Percentiles rank a stretch among this genome's conserved stretches.
These are phyloP conservation scores for Melocanna baccifera DNA, from an alignment of 176 grass and related monocot genomes.

Conservation along the genomic window DNA sequence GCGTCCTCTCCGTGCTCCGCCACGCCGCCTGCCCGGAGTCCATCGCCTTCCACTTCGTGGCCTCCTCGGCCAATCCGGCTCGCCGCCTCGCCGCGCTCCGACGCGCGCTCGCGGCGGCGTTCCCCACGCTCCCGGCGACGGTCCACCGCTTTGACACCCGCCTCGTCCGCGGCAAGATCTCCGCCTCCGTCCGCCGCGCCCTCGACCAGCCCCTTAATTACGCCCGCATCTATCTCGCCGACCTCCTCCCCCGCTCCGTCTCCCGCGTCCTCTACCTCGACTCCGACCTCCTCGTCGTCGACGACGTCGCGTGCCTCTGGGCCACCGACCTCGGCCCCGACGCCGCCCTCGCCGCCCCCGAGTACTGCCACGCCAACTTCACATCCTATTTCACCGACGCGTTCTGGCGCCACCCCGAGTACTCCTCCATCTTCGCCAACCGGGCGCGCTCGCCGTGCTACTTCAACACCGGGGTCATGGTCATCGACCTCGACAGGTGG, in stretches of 20 bases:
- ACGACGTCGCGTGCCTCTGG: conserved; percentile 89
- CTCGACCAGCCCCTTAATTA: conserved; percentile 99
- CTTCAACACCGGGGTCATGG: conserved; percentile 99
- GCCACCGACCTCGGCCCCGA: conserved; percentile 65
- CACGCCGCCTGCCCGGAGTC: conserved; percentile 95
- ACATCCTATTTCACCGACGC: conserved; percentile 90
- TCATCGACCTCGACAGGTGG: conserved; percentile 88
- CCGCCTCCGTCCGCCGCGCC: conserved; percentile 84
- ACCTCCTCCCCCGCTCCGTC: conserved; percentile 67
- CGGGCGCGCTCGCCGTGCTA: conserved; percentile 68
- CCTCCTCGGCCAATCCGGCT: conserved; percentile 52
- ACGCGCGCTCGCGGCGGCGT: conserved; percentile 58
- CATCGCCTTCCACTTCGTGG: conserved; percentile 82
- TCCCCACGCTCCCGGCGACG: conserved; percentile 73
- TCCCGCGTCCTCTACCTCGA: conserved; percentile 89
- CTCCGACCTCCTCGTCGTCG: conserved; percentile 88
- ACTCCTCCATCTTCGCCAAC: conserved; percentile 54
- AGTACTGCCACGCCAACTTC: conserved; percentile 99
- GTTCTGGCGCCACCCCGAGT: conserved; percentile 67
- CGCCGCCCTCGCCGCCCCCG: conserved; percentile 76
- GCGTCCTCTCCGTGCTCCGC: conserved; percentile 86
- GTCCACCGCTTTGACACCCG: conserved; percentile 81
- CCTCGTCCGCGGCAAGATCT: conserved; percentile 89
- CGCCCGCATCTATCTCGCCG: conserved; percentile 95
- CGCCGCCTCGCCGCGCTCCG: conserved; percentile 67